Conservation (phyloP, 2,329 filamentous ascomycete species). For the Cladosporium sp. region DNA sequence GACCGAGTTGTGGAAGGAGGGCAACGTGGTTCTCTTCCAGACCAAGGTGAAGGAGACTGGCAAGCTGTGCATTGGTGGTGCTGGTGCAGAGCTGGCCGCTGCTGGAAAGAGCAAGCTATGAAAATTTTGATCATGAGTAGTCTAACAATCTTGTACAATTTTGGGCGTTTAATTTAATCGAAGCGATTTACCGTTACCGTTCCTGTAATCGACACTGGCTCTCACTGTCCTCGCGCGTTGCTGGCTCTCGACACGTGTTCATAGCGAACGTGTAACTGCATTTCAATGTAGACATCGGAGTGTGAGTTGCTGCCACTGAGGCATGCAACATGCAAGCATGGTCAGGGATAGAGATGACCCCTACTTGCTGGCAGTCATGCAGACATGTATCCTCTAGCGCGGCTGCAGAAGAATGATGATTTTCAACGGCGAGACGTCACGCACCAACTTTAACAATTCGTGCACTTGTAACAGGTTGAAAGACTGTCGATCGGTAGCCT, state of each 20-base stretch:
- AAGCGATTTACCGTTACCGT: neutral
- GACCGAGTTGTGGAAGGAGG: conserved; percentile 94
- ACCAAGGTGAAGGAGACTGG: conserved; percentile 89
- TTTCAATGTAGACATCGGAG: neutral
- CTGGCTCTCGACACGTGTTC: neutral
- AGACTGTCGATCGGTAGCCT: neutral
- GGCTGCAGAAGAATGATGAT: neutral
- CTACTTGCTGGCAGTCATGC: neutral
- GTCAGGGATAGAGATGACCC: neutral
- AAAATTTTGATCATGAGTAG: conserved; percentile 2
- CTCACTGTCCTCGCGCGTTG: neutral
- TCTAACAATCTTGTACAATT: conserved; percentile 2
- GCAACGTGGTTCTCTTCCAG: conserved; percentile 78
- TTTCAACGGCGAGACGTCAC: neutral
- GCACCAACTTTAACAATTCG: neutral
- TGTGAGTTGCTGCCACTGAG: neutral
- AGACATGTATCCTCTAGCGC: neutral
- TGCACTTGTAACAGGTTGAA: neutral
- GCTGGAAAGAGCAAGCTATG: conserved; percentile 54
- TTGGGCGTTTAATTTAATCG: neutral
- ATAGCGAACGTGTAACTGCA: neutral
- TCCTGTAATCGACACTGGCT: neutral
- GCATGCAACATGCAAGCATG: too few species aligned
- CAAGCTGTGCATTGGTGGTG: conserved; percentile 81
- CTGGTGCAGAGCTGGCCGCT: conserved; percentile 71